Percentiles rank a stretch among this genome's conserved stretches.
These are phyloP conservation scores for Teratosphaeria pseudoeucalypti DNA, from an alignment of 2,329 filamentous ascomycete species.

Conservation along the genomic window DNA sequence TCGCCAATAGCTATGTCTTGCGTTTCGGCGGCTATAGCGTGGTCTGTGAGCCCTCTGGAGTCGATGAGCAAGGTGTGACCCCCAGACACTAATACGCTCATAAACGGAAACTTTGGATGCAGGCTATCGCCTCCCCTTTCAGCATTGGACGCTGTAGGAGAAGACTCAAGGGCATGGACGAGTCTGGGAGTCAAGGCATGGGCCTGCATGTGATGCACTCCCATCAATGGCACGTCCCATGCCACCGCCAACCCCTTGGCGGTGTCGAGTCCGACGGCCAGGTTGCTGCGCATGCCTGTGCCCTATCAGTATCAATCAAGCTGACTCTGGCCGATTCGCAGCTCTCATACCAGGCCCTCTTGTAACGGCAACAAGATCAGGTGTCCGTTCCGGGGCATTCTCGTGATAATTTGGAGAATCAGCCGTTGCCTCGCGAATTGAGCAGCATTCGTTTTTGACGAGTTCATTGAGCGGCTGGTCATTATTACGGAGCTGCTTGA, in stretches of 20 bases:
- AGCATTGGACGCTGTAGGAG: not conserved
- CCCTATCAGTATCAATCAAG: not conserved
- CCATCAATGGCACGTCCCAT: slow-evolving; percentile 73
- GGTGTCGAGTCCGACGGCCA: slow-evolving; percentile 67
- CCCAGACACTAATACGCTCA: slow-evolving; percentile 81
- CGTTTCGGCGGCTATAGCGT: slow-evolving; percentile 62
- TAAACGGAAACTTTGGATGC: slow-evolving; percentile 63
- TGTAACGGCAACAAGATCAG: slow-evolving; percentile 82
- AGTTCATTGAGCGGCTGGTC: not conserved
- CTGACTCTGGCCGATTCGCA: not conserved
- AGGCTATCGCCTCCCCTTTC: not conserved
- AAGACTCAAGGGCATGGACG: slow-evolving; percentile 21
- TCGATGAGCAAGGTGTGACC: slow-evolving; percentile 83
- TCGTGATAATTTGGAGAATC: not conserved
- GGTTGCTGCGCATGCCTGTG: slow-evolving; percentile 60
- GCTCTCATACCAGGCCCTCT: slow-evolving; percentile 55
- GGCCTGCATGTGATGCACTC: slow-evolving; percentile 94
- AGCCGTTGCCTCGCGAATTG: not conserved
- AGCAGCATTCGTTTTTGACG: not conserved
- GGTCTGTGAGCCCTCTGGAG: slow-evolving; percentile 56
- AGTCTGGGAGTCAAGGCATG: slow-evolving; percentile 83
- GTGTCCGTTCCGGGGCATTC: slow-evolving; percentile 31
- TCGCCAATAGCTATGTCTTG: slow-evolving; percentile 83
- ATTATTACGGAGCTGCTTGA: slow-evolving; percentile 28
- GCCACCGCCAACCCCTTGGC: slow-evolving; percentile 81